Percentiles rank a stretch among this genome's conserved stretches.
Conservation (phyloP, 2,329 filamentous ascomycete genomes). For the Acephala macrosclerotiorum region DNA sequence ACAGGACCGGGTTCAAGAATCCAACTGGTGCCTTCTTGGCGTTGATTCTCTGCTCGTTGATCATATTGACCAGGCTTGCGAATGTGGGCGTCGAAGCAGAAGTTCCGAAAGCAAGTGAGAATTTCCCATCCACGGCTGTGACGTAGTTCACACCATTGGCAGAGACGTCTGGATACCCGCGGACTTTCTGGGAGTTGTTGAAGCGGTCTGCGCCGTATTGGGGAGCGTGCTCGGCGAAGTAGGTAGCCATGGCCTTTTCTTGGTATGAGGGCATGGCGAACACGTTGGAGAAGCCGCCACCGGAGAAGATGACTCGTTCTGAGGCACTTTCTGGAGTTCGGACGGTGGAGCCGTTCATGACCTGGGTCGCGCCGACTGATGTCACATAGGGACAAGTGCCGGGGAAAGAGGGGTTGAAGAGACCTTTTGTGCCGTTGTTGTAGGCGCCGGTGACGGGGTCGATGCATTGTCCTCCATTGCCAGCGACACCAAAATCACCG, state of each 20-base stretch:
- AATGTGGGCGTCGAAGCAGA: conserved; percentile 52
- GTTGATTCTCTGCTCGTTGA: conserved; percentile 49
- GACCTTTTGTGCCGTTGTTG: conserved; percentile 43
- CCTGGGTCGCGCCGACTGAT: conserved; percentile 59
- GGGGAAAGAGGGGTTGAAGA: conserved; percentile 57
- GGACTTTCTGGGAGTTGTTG: conserved; percentile 52
- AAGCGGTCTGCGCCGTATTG: conserved; percentile 50
- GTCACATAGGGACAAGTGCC: conserved; percentile 58
- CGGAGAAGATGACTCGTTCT: conserved; percentile 72
- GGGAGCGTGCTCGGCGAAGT: conserved; percentile 38
- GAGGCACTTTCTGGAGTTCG: conserved; percentile 52
- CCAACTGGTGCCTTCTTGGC: conserved; percentile 46
- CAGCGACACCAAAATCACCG: conserved; percentile 57
- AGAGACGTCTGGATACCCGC: conserved; percentile 57
- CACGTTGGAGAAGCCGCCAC: conserved; percentile 72
- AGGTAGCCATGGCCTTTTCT: conserved; percentile 38
- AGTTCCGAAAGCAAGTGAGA: conserved; percentile 57
- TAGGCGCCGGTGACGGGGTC: conserved; percentile 44
- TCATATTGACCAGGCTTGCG: conserved; percentile 51
- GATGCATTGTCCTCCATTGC: conserved; percentile 49
- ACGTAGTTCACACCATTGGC: conserved; percentile 54
- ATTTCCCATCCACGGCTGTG: conserved; percentile 53
- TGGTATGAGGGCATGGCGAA: conserved; percentile 57
- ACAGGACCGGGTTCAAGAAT: conserved; percentile 47
- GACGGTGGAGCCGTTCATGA: conserved; percentile 46